Conservation (phyloP, 768 basidiomycete genomes). For the Mycena rebaudengoi region DNA sequence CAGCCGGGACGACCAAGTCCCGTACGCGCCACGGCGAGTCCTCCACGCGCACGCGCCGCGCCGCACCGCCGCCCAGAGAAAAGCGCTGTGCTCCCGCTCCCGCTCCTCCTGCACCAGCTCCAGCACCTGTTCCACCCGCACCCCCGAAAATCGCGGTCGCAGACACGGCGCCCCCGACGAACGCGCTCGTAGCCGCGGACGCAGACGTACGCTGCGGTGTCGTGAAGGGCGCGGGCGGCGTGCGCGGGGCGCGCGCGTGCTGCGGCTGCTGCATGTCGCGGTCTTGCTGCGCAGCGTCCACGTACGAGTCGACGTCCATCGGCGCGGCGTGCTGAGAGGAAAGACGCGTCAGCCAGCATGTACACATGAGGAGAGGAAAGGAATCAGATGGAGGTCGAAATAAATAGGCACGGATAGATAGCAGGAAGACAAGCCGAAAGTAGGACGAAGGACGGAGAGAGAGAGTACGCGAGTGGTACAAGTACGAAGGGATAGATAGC, state of each 20-base stretch:
- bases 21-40: conserved; percentile 28
- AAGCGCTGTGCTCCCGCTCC: conserved; percentile 9
- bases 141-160: too few relatives aligned
- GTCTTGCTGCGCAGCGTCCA: neutral
- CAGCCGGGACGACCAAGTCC: conserved; percentile 35
- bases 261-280: neutral
- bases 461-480: too few relatives aligned
- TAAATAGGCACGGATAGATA: too few relatives aligned
- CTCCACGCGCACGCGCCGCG: conserved; percentile 21
- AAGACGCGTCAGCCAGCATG: too few relatives aligned
- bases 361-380: too few relatives aligned
- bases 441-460: too few relatives aligned
- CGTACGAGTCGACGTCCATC: conserved; percentile 20
- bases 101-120: neutral
- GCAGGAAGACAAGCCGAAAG: too few relatives aligned
- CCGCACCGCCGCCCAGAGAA: conserved; percentile 23
- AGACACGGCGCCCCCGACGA: too few relatives aligned
- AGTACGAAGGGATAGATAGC: too few relatives aligned
- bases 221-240: conserved; percentile 21
- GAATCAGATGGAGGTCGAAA: too few relatives aligned
- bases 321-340: too few relatives aligned
- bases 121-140: too few relatives aligned
- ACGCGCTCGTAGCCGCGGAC: neutral
- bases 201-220: conserved; percentile 21
- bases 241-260: neutral